Conservation (phyloP, 1,139 yeast species). For the Geotrichum restrictum region DNA sequence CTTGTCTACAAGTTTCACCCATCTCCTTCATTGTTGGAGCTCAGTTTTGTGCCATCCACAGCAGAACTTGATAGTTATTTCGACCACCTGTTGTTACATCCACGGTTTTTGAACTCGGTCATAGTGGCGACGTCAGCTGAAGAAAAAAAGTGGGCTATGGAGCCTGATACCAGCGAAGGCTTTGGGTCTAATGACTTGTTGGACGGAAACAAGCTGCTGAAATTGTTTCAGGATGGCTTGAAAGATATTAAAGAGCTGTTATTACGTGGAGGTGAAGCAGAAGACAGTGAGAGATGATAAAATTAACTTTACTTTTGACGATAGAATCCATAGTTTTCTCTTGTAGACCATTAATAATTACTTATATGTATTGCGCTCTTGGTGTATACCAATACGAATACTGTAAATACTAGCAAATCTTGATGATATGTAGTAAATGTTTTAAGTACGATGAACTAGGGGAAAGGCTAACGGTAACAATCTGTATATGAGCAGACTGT, state of each 20-base stretch:
- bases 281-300: too few relatives aligned
- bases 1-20: conserved; percentile 45
- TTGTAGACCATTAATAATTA: too few relatives aligned
- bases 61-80: conserved; percentile 53
- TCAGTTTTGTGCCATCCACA: conserved; percentile 7
- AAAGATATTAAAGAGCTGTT: conserved; percentile 10
- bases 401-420: too few relatives aligned
- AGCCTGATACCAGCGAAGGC: background rate
- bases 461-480: too few relatives aligned
- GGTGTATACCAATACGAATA: too few relatives aligned
- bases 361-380: too few relatives aligned
- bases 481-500: too few relatives aligned
- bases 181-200: background rate
- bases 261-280: background rate
- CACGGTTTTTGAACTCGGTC: conserved; percentile 72
- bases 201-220: conserved; percentile 7
- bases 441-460: too few relatives aligned
- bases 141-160: conserved; percentile 44
- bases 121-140: conserved; percentile 60
- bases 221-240: conserved; percentile 8
- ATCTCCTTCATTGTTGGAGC: conserved; percentile 39
- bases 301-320: too few relatives aligned
- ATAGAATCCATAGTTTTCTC: too few relatives aligned
- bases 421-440: too few relatives aligned
- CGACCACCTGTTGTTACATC: conserved; percentile 74